phyloP scores from a whole-genome alignment of 2,329 filamentous ascomycete genomes.

The Myriangium duriaei region DNA sequence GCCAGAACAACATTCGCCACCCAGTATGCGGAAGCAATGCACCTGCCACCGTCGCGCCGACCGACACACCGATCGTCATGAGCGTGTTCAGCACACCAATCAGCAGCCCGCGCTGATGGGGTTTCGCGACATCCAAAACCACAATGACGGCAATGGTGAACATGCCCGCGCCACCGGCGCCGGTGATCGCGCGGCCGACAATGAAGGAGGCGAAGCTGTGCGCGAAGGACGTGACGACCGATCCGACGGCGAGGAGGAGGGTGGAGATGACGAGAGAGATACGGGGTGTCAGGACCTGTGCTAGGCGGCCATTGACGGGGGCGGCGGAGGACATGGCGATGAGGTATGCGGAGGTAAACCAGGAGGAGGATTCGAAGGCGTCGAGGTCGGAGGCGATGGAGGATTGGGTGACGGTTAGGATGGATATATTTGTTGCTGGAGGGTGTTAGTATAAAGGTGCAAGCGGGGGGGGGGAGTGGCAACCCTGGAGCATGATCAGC shows the following conservation, averaged over 20 bases:
- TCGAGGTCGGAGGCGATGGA: constrained; percentile 62
- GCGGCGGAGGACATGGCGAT: constrained; percentile 47
- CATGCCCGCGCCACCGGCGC: constrained; percentile 57
- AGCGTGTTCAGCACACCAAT: constrained; percentile 63
- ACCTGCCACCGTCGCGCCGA: constrained; percentile 59
- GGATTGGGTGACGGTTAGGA: constrained; percentile 71
- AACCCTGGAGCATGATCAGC: constrained; percentile 24
- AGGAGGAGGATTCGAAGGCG: constrained; percentile 59
- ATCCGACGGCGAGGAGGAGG: constrained; percentile 47
- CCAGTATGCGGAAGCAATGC: constrained; percentile 50
- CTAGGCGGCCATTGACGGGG: constrained; percentile 59
- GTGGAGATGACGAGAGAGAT: constrained; percentile 52
- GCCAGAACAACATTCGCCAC: constrained; percentile 64
- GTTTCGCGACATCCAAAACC: constrained; percentile 58
- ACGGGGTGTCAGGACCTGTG: constrained; percentile 60
- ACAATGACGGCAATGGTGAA: constrained; percentile 64
- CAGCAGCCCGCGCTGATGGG: constrained; percentile 56
- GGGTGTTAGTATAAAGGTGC: not conserved
- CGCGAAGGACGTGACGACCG: constrained; percentile 51
- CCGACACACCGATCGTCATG: constrained; percentile 57
- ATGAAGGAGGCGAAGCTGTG: constrained; percentile 51
- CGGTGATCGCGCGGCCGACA: constrained; percentile 53
- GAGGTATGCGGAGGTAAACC: constrained; percentile 73
- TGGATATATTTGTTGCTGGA: constrained; percentile 57
- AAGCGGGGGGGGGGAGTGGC: not conserved